A percentile compares a stretch with the other conserved stretches of the same genome.
Conservation (phyloP, 2,329 filamentous ascomycete species). For the Stagonosporopsis vannaccii region DNA sequence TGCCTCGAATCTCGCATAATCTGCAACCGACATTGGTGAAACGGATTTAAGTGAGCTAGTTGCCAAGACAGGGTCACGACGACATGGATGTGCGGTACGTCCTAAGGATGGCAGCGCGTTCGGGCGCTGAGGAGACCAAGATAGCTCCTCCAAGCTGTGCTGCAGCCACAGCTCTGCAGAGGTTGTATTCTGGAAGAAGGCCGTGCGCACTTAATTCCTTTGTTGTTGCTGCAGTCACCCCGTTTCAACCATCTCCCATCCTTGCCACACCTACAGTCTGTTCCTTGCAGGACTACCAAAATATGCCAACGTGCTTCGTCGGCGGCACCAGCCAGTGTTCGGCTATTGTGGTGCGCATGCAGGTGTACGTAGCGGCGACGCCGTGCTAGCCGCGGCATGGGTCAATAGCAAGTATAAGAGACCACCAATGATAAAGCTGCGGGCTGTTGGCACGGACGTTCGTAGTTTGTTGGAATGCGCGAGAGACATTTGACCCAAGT, state of each 20-base stretch:
- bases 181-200: slow-evolving; percentile 9
- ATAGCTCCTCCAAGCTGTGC: slow-evolving; percentile 12
- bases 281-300: slow-evolving; percentile 4
- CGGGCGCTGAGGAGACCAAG: slow-evolving; percentile 17
- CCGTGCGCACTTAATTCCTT: slow-evolving; percentile 21
- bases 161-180: slow-evolving; percentile 15
- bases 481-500: not conserved
- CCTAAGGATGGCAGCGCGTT: slow-evolving; percentile 9
- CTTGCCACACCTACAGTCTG: slow-evolving; percentile 13
- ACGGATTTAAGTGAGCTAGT: not conserved
- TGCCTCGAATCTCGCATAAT: not conserved
- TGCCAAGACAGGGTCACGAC: not conserved
- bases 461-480: not conserved
- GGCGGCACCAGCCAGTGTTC: not conserved
- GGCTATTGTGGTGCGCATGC: not conserved
- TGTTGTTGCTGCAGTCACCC: slow-evolving; percentile 25
- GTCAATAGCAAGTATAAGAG: not conserved
- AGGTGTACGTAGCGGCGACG: not conserved
- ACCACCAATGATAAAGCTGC: slow-evolving; percentile 1
- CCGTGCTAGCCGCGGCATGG: not conserved
- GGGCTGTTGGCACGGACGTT: not conserved
- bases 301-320: not conserved
- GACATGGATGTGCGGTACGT: slow-evolving; percentile 14
- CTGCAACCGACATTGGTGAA: slow-evolving; percentile 5
- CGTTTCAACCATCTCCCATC: slow-evolving; percentile 20